Evolutionary conservation across 768 basidiomycete genomes (phyloP), one percentile per base, ranked within the genome.

Genomic region (Naganishia vaughanmartiniae): DNA sequence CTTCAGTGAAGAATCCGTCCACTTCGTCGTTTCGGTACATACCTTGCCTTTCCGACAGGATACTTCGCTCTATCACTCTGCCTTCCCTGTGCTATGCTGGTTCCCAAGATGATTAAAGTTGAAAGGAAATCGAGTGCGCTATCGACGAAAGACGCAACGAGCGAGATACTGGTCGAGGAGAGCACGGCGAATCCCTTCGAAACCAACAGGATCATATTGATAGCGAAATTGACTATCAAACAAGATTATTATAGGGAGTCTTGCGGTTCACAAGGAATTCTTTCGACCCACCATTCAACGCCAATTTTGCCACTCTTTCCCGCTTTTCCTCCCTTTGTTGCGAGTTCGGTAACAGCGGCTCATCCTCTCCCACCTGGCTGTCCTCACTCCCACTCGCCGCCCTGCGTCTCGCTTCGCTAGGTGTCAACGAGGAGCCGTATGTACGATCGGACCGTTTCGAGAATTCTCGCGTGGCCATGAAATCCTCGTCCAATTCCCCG

Each of bases 21-120:
- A 15, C 17, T 42, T 42, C 42, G 42, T 42, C 17, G 5, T 2
- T 15, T 39, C 10, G 15, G 36, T 12, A 83, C 83, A 66, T 83
- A 80, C 11, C 80, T 69, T 46, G 73, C 60, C 68, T 81, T 81
- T 12, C 80, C 80, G 19, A 78, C 76, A 7, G 80, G 81, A 70
- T 81, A 82, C 76, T 79, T 66, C 31, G 46, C 56, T 28, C 67
- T 31, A 30, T 70, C 71, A n/a, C 53, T 66, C 39, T 54, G 58
- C 19, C 51, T 65, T 0, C 80, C 80, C 57, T 82, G 82, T 24
- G 79, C 78, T 54, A 75, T 74, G 48, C 74, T 76, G 5, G 83
- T 83, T 0, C 76, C 77, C 48, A 81, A 76, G 66, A 84, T 83
- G 74, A 84, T 84, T 53, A 83, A 60, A 0, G 83, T 83, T 28